Percentiles rank a stretch among this genome's conserved stretches.
Conservation (phyloP, 2,329 filamentous ascomycete species). For the Dactylellina leptospora region DNA sequence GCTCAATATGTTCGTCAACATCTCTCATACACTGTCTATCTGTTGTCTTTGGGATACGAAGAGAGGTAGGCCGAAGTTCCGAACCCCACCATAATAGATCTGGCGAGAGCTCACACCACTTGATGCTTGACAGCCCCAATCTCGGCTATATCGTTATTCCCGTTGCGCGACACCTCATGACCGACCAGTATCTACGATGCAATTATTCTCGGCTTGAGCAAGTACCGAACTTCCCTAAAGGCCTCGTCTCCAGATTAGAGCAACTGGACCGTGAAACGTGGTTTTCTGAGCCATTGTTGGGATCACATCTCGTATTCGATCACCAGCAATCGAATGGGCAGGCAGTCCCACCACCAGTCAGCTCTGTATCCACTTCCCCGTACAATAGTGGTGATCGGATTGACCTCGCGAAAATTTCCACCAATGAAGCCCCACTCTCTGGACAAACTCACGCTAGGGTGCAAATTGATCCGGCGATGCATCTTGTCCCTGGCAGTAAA, state of each 20-base stretch:
- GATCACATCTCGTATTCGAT: slow-evolving; percentile 38
- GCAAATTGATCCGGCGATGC: slow-evolving; percentile 18
- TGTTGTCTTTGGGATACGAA: slow-evolving; percentile 41
- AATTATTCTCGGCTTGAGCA: slow-evolving; percentile 43
- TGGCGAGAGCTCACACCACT: slow-evolving; percentile 6
- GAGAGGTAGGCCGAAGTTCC: slow-evolving; percentile 28
- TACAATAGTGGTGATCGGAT: slow-evolving; percentile 18
- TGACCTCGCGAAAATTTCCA: slow-evolving; percentile 48
- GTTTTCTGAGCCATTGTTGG: slow-evolving; percentile 37
- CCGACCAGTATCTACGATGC: slow-evolving; percentile 37
- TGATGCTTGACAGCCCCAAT: slow-evolving; percentile 30
- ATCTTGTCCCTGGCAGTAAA: slow-evolving; percentile 39
- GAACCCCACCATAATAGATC: background rate
- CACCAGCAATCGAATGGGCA: slow-evolving; percentile 37
- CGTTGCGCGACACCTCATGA: slow-evolving; percentile 46
- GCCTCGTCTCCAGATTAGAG: slow-evolving; percentile 37
- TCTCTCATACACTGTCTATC: slow-evolving; percentile 46
- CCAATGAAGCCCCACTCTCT: slow-evolving; percentile 48
- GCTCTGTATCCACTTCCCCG: slow-evolving; percentile 15
- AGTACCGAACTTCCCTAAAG: slow-evolving; percentile 41
- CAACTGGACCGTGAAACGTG: slow-evolving; percentile 49
- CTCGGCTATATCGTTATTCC: slow-evolving; percentile 47
- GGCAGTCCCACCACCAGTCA: slow-evolving; percentile 35
- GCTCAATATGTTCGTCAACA: slow-evolving; percentile 50
- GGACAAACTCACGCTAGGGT: slow-evolving; percentile 39